Conservation (phyloP, 176 grass and related monocot species). For the Oryza punctata region DNA sequence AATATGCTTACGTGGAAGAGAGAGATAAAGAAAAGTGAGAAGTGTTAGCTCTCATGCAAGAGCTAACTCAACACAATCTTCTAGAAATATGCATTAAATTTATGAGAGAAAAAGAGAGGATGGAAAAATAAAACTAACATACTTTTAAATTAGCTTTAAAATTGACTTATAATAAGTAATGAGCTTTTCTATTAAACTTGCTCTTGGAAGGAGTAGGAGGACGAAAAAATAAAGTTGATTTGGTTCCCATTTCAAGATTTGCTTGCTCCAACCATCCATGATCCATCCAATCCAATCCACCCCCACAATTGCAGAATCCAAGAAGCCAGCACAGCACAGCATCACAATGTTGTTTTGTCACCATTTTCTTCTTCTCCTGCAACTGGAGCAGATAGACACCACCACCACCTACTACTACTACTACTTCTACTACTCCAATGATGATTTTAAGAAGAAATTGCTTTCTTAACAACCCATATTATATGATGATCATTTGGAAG, state of each 20-base stretch:
- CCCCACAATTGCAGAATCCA: conserved; percentile 34
- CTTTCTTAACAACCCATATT: conserved; percentile 35
- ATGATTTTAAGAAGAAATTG: neutral
- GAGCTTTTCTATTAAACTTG: no score
- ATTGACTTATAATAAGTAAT: no score
- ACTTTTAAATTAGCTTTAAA: no score
- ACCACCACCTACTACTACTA: neutral
- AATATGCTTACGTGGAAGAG: no score
- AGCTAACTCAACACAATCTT: no score
- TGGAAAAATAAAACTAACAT: no score
- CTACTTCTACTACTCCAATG: neutral
- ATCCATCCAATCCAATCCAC: conserved; percentile 29
- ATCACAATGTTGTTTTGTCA: neutral
- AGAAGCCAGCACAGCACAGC: conserved; percentile 22
- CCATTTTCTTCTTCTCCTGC: conserved; percentile 8
- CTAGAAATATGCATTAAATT: no score
- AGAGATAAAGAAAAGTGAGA: no score
- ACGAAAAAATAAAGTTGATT: conserved; percentile 25
- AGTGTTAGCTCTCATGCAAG: no score
- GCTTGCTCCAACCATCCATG: conserved; percentile 28
- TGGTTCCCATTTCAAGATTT: conserved; percentile 42
- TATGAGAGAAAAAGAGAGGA: no score
- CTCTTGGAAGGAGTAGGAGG: neutral
- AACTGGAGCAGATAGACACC: conserved; percentile 34
- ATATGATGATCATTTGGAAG: conserved; percentile 48